These are phyloP conservation scores for Phellinidium pouzarii DNA, from an alignment of 1,284 basidiomycete species.

Conservation along the genomic window DNA sequence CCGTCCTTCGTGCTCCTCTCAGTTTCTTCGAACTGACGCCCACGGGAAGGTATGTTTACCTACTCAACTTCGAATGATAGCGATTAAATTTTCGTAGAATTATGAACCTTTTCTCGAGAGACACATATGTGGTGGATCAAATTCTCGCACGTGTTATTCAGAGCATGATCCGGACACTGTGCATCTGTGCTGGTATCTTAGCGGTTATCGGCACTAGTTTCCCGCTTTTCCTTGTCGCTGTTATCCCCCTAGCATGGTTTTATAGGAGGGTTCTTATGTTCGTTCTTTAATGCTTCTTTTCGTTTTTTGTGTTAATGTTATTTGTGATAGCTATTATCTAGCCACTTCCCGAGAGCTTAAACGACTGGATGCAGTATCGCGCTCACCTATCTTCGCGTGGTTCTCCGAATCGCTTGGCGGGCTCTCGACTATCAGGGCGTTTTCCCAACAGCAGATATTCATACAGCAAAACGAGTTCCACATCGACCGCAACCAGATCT, in stretches of 20 bases:
- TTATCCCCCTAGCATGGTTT: constrained; percentile 71
- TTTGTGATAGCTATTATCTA: constrained; percentile 69
- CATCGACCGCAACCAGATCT: constrained; percentile 80
- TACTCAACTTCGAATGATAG: constrained; percentile 4
- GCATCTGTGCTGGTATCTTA: constrained; percentile 65
- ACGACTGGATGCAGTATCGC: constrained; percentile 84
- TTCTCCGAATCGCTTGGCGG: constrained; percentile 85
- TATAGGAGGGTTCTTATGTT: constrained; percentile 75
- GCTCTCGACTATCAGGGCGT: constrained; percentile 81
- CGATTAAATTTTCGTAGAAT: constrained; percentile 39
- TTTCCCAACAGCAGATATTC: constrained; percentile 69
- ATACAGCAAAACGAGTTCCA: constrained; percentile 71
- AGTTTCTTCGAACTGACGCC: constrained; percentile 86
- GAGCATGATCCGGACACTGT: constrained; percentile 56
- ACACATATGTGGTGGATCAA: constrained; percentile 89
- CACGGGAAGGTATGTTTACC: constrained; percentile 56
- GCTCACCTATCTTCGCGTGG: constrained; percentile 88
- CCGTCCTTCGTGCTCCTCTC: constrained; percentile 78
- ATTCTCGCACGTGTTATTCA: constrained; percentile 71
- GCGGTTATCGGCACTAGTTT: constrained; percentile 76
- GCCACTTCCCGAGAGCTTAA: constrained; percentile 89
- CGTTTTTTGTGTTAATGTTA: too few species aligned
- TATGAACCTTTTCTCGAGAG: constrained; percentile 86
- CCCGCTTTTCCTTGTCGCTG: constrained; percentile 74
- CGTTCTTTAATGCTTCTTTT: constrained; percentile 63